Evolutionary conservation across 2,329 filamentous ascomycete species (phyloP), one percentile per base, ranked within the genome.

Genomic region (Metarhizium brunneum): DNA sequence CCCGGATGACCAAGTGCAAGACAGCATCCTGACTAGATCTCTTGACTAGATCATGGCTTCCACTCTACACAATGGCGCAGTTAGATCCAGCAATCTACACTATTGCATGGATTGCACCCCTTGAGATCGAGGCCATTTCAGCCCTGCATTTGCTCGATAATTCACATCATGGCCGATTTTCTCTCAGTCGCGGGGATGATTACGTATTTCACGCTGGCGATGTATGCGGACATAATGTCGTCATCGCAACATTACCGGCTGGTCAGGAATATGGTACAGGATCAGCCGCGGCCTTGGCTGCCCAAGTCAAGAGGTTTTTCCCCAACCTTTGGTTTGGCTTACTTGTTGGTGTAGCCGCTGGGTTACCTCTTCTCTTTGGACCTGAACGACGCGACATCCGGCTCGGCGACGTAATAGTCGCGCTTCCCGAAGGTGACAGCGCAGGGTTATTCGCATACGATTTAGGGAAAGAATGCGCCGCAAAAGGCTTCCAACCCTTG

Each of bases 321-420:
- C 66, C 65, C 0, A 71, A 71, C 50, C 60, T 74, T 14, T 68
- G 66, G 63, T 70, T 71, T 38, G 67, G 68, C 0, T 60, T 74
- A 1, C 60, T 73, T 1, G 68, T 73, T 10, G 70, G 70, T 29
- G 63, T 73, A 10, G 68, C 67, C 4, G 66, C 68, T 0, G 70
- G 70, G 0, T 63, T 73, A 2, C 70, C 68, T 10, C 13, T 13
- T 25, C 25, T 25, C 18, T 25, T 10, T 35, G 32, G 32, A 35
- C 11, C 45, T 13, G 11, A 25, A 25, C 61, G 61, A 3, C 62
- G 63, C 18, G 69, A 72, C 60, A 73, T 72, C 25, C 65, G 70
- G 4, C 62, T 73, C 1, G 71, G 70, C 4, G 69, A 72, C 56
- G 59, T 73, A 3, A 62, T 73, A 3, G 67, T 73, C 0, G 67